Evolutionary conservation across 2,329 filamentous ascomycete species (phyloP).

Genomic region (Ophiostoma angusticollis): DNA sequence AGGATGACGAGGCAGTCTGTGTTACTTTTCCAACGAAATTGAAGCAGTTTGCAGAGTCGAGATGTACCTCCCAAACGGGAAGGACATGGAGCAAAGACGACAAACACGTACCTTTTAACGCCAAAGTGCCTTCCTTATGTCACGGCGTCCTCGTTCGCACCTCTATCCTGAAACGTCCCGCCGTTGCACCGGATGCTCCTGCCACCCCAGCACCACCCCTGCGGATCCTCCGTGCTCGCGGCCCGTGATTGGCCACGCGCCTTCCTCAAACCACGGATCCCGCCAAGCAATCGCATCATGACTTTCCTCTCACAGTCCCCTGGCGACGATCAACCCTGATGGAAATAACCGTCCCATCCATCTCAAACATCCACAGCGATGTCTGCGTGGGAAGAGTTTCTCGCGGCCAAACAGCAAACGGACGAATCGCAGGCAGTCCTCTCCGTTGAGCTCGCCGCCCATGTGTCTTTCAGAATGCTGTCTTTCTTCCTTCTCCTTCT

Average conservation of each 20-base stretch:
- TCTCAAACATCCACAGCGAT: slow-evolving; percentile 32
- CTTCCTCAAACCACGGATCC: slow-evolving; percentile 3
- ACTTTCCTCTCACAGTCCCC: slow-evolving; percentile 14
- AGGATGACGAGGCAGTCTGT: too few species aligned
- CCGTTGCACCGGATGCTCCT: too few species aligned
- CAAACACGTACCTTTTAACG: too few species aligned
- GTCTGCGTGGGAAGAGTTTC: background rate
- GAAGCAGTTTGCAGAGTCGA: too few species aligned
- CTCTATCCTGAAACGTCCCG: too few species aligned
- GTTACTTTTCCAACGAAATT: too few species aligned
- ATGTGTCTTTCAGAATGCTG: background rate
- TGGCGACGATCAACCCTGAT: slow-evolving; percentile 32
- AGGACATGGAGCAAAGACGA: too few species aligned
- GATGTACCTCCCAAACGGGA: too few species aligned
- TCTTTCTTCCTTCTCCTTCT: background rate
- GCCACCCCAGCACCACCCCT: background rate
- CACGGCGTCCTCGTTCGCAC: too few species aligned
- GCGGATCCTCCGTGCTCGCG: slow-evolving; percentile 5
- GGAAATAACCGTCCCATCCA: slow-evolving; percentile 35
- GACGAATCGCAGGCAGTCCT: too few species aligned
- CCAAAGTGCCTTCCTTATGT: too few species aligned
- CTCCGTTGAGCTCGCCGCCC: too few species aligned
- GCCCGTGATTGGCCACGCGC: slow-evolving; percentile 1
- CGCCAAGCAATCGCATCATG: slow-evolving; percentile 2
- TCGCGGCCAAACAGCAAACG: background rate